phyloP scores from a whole-genome alignment of 108 stramenopile genomes.

The Stephanodiscus minutulus region DNA sequence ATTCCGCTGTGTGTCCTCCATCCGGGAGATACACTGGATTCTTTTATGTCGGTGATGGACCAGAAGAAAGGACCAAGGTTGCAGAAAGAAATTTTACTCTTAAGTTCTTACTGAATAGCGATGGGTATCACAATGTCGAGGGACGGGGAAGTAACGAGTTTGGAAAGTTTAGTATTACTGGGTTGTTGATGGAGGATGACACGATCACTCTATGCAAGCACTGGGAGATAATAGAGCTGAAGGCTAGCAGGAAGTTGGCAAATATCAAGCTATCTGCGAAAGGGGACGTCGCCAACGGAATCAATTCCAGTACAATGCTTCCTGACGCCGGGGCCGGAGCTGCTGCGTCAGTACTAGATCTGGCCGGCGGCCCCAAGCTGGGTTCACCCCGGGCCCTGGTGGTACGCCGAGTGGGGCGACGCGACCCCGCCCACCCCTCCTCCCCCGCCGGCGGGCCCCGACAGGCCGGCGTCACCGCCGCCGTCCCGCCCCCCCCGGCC shows the following conservation, averaged over 20 bases:
- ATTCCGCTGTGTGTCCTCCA: constrained; percentile 60
- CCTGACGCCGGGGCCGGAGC: background rate
- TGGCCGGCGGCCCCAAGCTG: too few relatives aligned
- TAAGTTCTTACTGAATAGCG: constrained; percentile 77
- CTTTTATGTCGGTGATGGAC: constrained; percentile 68
- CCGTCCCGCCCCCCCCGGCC: too few relatives aligned
- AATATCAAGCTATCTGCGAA: constrained; percentile 29
- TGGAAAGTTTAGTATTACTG: constrained; percentile 87
- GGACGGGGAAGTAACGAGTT: constrained; percentile 78
- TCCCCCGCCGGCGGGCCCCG: too few relatives aligned
- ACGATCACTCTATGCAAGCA: constrained; percentile 82
- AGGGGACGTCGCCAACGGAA: constrained; percentile 52
- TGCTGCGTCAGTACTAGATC: background rate
- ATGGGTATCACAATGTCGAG: constrained; percentile 86
- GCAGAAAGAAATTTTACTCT: constrained; percentile 73
- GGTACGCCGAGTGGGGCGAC: too few relatives aligned
- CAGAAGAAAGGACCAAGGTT: constrained; percentile 63
- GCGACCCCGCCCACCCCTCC: too few relatives aligned
- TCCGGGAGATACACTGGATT: constrained; percentile 83
- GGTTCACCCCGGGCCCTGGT: too few relatives aligned
- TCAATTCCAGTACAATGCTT: background rate
- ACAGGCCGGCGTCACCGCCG: too few relatives aligned
- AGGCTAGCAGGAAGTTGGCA: constrained; percentile 18
- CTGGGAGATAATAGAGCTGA: constrained; percentile 47
- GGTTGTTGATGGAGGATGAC: constrained; percentile 67